Conservation (phyloP, 345 rosid genomes). For the Schrenkiella parvula region DNA sequence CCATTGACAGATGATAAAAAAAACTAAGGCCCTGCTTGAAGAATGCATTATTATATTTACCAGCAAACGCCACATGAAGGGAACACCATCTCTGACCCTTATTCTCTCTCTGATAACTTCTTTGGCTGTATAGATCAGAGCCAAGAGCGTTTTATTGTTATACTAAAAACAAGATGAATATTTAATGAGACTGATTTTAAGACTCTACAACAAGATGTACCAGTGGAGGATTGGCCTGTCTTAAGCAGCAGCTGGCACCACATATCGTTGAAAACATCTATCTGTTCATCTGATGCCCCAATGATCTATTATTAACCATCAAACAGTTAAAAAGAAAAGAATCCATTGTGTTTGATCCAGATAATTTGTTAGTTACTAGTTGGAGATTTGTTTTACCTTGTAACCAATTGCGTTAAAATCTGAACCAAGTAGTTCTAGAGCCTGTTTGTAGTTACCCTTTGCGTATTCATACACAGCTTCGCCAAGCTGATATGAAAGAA, state of each 20-base stretch:
- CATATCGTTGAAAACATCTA: conserved; percentile 86
- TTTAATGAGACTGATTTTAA: neutral
- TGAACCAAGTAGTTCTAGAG: conserved; percentile 57
- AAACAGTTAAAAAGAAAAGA: neutral
- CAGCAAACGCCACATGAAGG: conserved; percentile 82
- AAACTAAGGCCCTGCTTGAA: neutral
- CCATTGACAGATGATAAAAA: neutral
- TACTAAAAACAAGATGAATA: neutral
- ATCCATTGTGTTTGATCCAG: neutral
- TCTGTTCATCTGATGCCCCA: conserved; percentile 89
- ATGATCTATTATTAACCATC: conserved; percentile 42
- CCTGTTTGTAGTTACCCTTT: conserved; percentile 46
- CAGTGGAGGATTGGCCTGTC: conserved; percentile 53
- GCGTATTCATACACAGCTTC: conserved; percentile 68
- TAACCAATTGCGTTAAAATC: conserved; percentile 60
- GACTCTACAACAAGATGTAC: conserved; percentile 35
- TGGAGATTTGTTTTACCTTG: conserved; percentile 46
- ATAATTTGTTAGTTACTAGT: neutral
- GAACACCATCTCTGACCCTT: conserved; percentile 61
- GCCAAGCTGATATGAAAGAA: conserved; percentile 51
- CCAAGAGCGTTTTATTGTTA: neutral
- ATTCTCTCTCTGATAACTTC: conserved; percentile 54
- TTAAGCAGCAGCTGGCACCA: conserved; percentile 67
- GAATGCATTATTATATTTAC: conserved; percentile 34
- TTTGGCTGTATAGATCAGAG: conserved; percentile 39